Evolutionary conservation across 2,329 filamentous ascomycete genomes (phyloP), one percentile per base, ranked within the genome.

Genomic region (Penicillium sumatraense): DNA sequence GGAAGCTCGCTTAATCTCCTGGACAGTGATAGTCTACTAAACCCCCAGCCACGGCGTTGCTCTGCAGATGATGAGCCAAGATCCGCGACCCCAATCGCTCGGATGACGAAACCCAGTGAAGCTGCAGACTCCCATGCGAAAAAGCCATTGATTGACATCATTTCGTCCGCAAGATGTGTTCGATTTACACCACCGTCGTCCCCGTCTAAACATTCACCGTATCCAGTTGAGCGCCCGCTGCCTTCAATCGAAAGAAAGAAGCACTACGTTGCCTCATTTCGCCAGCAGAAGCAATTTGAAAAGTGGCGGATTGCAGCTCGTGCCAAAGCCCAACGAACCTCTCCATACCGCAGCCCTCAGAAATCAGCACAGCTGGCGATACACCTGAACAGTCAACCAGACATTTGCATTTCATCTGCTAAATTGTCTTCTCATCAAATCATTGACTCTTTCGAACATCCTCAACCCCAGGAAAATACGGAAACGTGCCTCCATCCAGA

Each of bases 191-290:
- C 58, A 21, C 50, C 56, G 23, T 45, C 24, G 4, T 24, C 48
- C 18, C 27, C 48, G 13, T 33, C 27, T 16, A 35, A 11, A 11
- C 53, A 26, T 16, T 36, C 46, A 4, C 23, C 55, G 50, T 49
- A 24, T 11, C 33, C 46, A 27, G 18, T n/a, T 3, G 23, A 36
- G 4, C 53, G 29, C 13, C 54, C 50, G 8, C 18, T 59, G 24
- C 54, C 54, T 13, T 60, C 61, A 3, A 47, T 59, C n/a, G 60
- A 60, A 27, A 50, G 56, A 47, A 58, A 57, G 16, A 53, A 51
- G 10, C 54, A 65, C 35, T 50, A 62, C 26, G 40, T 57, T 21
- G 33, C 53, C 16, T 53, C 38, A 5, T 49, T 62, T 35, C 54
- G 55, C 13, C 59, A 56, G 35, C 50, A 53, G 20, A 64, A 59